Base-by-base conservation (phyloP, 495 filamentous ascomycete species). In the Pseudomonodictys pantanalensis region DNA sequence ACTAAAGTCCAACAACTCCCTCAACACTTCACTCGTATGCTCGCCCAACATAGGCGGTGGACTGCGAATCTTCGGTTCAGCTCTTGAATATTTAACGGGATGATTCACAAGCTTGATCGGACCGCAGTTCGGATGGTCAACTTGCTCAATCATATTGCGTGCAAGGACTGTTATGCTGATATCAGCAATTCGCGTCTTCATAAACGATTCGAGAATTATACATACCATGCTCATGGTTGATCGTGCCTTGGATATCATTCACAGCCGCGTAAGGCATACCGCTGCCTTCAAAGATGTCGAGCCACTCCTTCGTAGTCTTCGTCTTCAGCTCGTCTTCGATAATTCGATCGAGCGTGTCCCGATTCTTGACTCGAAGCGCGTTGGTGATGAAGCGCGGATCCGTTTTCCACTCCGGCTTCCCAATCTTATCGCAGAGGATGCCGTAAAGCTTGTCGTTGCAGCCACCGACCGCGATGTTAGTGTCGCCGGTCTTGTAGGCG, bases 401-500 rank as follows among this genome's bases (percentile, higher is more conserved):
- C 29, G 64, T 59, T 2, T 59, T 55, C 58, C 68, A 64, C 22
- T 71, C 69, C 12, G 50, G 43, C 9, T 65, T 57, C 1, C 45
- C 53, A 17, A 73, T 52, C 44, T 58, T 57, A 29, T 64, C 54
- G 55, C 68, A 70, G 8, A 73, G 57, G 10, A 66, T 64, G 23
- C 55, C 59, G 52, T 69, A 73, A 22, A 71, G 68, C 23, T 63
- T 63, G 57, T 73, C 71, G 49, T 71, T 73, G 60, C 68, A 71
- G 41, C 68, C 71, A n/a, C 68, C 71, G 28, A 72, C 52, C 6
- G 65, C 68, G 18, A 73, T 56, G 53, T 71, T 71, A 1, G 66
- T 69, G 45, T 73, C 66, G 28, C 57, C 56, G 12, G 69, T 71
- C 50, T 62, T 57, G 58, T 67, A 73, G 11, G 71, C 68, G 41